Base-by-base conservation (phyloP, 345 rosid genomes). In the Orychophragmus violaceus region DNA sequence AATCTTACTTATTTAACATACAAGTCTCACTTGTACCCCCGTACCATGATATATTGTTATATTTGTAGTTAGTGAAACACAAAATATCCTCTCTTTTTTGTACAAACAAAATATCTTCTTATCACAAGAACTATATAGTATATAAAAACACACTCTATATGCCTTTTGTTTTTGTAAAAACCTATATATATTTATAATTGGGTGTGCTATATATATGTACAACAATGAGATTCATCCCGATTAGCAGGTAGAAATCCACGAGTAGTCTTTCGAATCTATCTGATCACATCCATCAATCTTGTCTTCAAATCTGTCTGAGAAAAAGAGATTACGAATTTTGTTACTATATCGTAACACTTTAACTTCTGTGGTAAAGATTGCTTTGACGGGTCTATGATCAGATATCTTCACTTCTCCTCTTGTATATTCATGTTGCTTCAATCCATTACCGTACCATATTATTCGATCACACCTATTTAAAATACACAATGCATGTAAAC, bases 351-450 rank as follows among this genome's bases (percentile, higher is more conserved):
- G 48, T 48, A 70, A 17, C 48, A 72, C 65, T 59, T 18, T 56
- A 73, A 84, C 83, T 71, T 90, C 75, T 18, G 82, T 67, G 1
- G 80, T 76, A 18, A 88, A 84, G 32, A 81, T 75, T 11, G 88
- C 87, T 76, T 83, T 83, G 27, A 90, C 95, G 3, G 90, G 95
- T 72, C 96, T 76, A 53, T 89, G 96, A 77, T 89, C 96, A 28
- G 96, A 89, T 36, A 86, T 74, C 5, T 79, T 84, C 18, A 74
- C 76, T 79, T 89, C 96, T 14, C 86, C 81, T 78, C 96, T 84
- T 0, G 72, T 62, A 35, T 89, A 89, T 42, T 62, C 35, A 65
- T 78, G 79, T 70, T 89, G 96, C 79, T 86, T 82, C 32, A 89
- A 35, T 72, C 87, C 88, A 36, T 66, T 48, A 0, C 96, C 92